Conservation (phyloP, 768 basidiomycete genomes). For the Leccinum broughii region DNA sequence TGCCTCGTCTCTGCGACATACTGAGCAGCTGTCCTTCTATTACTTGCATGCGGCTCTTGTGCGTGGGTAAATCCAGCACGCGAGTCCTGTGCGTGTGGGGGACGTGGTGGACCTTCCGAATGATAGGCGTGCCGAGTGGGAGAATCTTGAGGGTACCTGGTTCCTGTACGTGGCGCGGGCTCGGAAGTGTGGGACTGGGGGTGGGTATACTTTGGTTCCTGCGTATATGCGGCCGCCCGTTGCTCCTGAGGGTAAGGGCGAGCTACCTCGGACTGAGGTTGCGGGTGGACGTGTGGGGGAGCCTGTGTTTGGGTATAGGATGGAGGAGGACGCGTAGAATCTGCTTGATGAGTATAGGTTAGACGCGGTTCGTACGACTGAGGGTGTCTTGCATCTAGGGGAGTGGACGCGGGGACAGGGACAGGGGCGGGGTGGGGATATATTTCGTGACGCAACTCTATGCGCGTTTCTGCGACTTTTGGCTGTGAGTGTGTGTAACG, state of each 20-base stretch:
- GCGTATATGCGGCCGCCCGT: conserved; percentile 25
- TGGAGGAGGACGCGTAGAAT: conserved; percentile 22
- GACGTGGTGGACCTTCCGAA: conserved; percentile 17
- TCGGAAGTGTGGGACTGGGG: conserved; percentile 21
- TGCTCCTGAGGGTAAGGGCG: conserved; percentile 20
- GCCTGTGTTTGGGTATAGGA: conserved; percentile 22
- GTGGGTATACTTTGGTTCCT: conserved; percentile 26
- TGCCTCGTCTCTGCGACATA: conserved; percentile 25
- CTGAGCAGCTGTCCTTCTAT: conserved; percentile 4
- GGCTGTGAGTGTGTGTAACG: conserved; percentile 22
- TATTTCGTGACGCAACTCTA: conserved; percentile 30
- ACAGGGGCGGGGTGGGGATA: conserved; percentile 22
- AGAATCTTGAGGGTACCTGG: conserved; percentile 18
- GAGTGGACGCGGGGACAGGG: conserved; percentile 16
- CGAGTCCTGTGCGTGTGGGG: conserved; percentile 18
- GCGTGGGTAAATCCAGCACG: conserved; percentile 16
- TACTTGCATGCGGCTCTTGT: conserved; percentile 20
- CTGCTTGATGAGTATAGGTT: conserved; percentile 20
- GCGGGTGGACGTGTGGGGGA: conserved; percentile 7
- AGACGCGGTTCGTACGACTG: conserved; percentile 25
- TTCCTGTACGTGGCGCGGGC: conserved; percentile 14
- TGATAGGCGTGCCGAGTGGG: conserved; percentile 18
- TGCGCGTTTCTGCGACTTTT: conserved; percentile 22
- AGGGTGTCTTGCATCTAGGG: conserved; percentile 22
- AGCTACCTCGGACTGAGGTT: conserved; percentile 19